phyloP scores from a whole-genome alignment of 1,139 yeast genomes.

The Magnusiomyces starmeri region DNA sequence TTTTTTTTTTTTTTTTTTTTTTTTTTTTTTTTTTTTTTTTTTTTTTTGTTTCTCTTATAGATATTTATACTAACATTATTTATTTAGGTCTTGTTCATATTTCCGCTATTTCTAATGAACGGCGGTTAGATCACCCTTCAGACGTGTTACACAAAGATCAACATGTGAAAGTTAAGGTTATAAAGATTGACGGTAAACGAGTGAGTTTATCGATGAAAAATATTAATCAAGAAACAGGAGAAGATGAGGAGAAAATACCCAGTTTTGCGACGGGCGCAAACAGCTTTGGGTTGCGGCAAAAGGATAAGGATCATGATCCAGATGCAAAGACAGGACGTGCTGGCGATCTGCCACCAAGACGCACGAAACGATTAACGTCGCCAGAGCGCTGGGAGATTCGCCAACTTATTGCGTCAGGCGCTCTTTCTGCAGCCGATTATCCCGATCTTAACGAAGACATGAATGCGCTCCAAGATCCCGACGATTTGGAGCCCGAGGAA shows the following conservation, averaged over 20 bases:
- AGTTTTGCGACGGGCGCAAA: constrained; percentile 18
- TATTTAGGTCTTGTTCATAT: constrained; percentile 57
- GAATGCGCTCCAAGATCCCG: constrained; percentile 29
- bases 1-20: background rate
- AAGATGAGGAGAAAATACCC: constrained; percentile 28
- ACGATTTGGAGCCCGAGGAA: constrained; percentile 41
- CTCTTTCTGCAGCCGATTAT: constrained; percentile 57
- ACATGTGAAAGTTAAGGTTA: constrained; percentile 57
- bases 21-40: background rate
- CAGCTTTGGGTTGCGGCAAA: constrained; percentile 12
- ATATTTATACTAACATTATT: background rate
- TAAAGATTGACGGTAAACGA: constrained; percentile 41
- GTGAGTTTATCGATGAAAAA: constrained; percentile 64
- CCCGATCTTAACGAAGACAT: constrained; percentile 59
- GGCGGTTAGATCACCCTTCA: constrained; percentile 49
- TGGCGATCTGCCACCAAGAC: constrained; percentile 2
- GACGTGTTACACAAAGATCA: constrained; percentile 55
- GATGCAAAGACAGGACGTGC: background rate
- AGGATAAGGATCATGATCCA: constrained; percentile 1
- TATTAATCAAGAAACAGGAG: constrained; percentile 67
- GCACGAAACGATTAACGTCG: constrained; percentile 53
- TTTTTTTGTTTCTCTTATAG: background rate
- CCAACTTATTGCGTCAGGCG: constrained; percentile 78
- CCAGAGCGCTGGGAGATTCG: constrained; percentile 90
- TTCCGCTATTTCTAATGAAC: constrained; percentile 48